Evolutionary conservation across 805 yeast species (phyloP), one percentile per base, ranked within the genome.

Genomic region (Ogataea saltuana): DNA sequence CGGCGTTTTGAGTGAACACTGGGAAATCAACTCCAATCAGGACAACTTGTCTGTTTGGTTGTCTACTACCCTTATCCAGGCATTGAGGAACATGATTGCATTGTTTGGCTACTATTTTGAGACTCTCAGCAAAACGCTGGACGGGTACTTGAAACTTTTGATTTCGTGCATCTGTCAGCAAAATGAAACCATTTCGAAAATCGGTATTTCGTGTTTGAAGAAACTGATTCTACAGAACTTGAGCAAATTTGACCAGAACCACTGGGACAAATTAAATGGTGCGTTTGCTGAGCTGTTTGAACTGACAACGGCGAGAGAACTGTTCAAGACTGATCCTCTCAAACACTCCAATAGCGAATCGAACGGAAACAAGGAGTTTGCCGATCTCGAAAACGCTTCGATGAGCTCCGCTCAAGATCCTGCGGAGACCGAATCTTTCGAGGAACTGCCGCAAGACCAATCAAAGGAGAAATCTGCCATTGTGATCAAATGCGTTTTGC

Each of bases 11-110:
- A 79, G 84, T 40, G 76, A 78, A 31, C 85, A 82, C 56, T 86
- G 93, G 82, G 85, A 81, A 51, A 75, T 83, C 44, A 76, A 77
- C 47, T 79, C 80, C 45, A 80, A 77, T 50, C 86, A 83, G 53
- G 99, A 91, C 62, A 95, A 86, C 48, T 65, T 88, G 53, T 87
- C 96, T 36, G 95, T 95, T 11, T 93, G 99, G 99, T 69, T 93
- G 36, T 88, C 97, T 0, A 90, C 99, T 0, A 93, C 99, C 1
- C 75, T 93, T 64, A 89, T 95, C 50, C 99, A 93, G 65, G 98
- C 98, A 0, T 71, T 95, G 60, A 80, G 95, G 62, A 87, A 87
- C 56, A 78, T 89, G 82, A 83, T 91, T 55, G 82, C 86, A 1
- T 69, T 93, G 44, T 86, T 91, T 58, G 78, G 89, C 0, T 85